Evolutionary conservation across 305 asterid genomes (phyloP), one percentile per base, ranked within the genome.

Genomic region (Petunia hybrid): DNA sequence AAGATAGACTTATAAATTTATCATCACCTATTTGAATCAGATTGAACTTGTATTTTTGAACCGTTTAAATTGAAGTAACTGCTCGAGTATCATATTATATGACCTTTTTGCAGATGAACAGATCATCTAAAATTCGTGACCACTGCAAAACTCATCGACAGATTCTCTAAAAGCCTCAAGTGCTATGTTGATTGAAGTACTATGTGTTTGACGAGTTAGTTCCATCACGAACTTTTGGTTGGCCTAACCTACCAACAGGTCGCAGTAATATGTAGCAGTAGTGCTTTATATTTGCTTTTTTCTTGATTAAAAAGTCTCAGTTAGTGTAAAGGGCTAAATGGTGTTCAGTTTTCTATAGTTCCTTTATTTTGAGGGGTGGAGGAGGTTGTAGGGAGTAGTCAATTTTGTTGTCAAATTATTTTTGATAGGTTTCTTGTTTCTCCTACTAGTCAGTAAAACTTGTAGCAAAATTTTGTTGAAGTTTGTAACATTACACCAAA

Each of bases 41-140:
- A 38, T 43, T 69, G 8, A 45, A 4, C 41, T 69, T 10, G 9
- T 45, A 43, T 2, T 4, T 16, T 16, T 67, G 8, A 68, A 16
- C 12, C 3, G n/a, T 42, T 68, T 68, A 42, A 16, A 8, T 68
- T 68, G 55, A 68, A 68, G 6, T 68, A n/a, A 42, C 75, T 42
- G 39, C 39, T 69, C 45, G 59, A 69, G 40, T 43, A 69, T 36
- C 57, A 45, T 69, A 69, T 69, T 14, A 69, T 45, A 46, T 69
- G 22, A 69, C 45, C 7, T 22, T 8, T 16, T 69, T 69, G 76
- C 76, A 69, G 76, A 69, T 45, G 3, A 69, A 16, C 22, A 13
- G 9, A 9, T 9, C 16, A 69, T 69, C 56, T 61, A 31, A 31
- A 22, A 8, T 8, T 31, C 35, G 38, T 31, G 41, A 61, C 66